phyloP scores from a whole-genome alignment of 805 yeast genomes.

The Pichia insulana region DNA sequence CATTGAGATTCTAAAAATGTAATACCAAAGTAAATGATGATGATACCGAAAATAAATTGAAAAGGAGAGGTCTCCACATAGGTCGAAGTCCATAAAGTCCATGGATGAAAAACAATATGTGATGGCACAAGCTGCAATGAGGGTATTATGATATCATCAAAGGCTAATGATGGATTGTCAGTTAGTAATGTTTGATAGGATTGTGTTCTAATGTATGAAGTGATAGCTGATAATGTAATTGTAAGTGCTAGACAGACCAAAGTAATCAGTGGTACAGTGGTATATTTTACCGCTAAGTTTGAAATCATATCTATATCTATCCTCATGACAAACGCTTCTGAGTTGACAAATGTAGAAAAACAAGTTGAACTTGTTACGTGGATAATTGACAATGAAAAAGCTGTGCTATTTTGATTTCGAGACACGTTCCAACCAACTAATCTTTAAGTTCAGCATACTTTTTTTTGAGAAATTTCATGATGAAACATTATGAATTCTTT shows the following conservation, averaged over 20 bases:
- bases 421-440: no score
- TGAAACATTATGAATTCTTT: no score
- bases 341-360: no score
- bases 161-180: constrained; percentile 19
- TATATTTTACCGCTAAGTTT: background rate
- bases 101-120: constrained; percentile 46
- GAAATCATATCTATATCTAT: background rate
- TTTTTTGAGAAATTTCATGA: no score
- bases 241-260: constrained; percentile 34
- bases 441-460: no score
- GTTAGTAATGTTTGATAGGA: constrained; percentile 22
- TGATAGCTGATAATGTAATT: constrained; percentile 30
- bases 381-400: no score
- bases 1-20: constrained; percentile 45
- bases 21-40: constrained; percentile 32
- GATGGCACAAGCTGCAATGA: constrained; percentile 55
- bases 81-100: constrained; percentile 57
- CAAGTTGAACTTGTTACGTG: no score
- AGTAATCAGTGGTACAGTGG: constrained; percentile 22
- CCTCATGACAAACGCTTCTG: background rate
- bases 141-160: constrained; percentile 40
- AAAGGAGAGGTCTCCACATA: constrained; percentile 50
- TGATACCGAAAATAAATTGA: constrained; percentile 33
- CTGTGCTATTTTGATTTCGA: no score
- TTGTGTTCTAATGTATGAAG: constrained; percentile 35